Evolutionary conservation across 2,329 filamentous ascomycete genomes (phyloP).

Genomic region (Hypoxylon sp.): DNA sequence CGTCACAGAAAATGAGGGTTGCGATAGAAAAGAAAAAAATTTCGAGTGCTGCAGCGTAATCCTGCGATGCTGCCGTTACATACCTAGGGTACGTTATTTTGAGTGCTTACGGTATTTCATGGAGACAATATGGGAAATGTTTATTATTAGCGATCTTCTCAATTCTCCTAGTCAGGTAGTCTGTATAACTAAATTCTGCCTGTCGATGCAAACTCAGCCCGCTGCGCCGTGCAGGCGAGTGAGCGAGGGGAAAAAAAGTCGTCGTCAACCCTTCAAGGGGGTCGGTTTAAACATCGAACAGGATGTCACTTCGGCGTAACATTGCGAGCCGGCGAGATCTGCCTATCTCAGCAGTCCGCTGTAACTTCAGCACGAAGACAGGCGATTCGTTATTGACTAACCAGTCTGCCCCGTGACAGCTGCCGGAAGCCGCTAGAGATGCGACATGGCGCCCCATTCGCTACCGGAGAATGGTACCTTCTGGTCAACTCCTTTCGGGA

Average conservation of each 20-base stretch:
- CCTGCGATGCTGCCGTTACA: slow-evolving; percentile 43
- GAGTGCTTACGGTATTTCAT: slow-evolving; percentile 45
- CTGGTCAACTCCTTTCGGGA: slow-evolving; percentile 47
- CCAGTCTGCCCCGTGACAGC: slow-evolving; percentile 47
- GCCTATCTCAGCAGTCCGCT: slow-evolving; percentile 46
- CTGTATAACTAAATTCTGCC: slow-evolving; percentile 20
- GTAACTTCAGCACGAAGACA: slow-evolving; percentile 38
- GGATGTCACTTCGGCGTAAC: slow-evolving; percentile 43
- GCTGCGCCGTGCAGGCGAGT: slow-evolving; percentile 14
- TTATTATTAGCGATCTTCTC: slow-evolving; percentile 47
- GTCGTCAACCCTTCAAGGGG: slow-evolving; percentile 37
- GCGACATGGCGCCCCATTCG: slow-evolving; percentile 45
- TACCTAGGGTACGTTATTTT: slow-evolving; percentile 39
- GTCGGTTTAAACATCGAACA: slow-evolving; percentile 41
- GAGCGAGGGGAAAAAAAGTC: slow-evolving; percentile 5
- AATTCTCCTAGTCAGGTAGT: slow-evolving; percentile 2
- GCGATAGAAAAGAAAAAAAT: slow-evolving; percentile 14
- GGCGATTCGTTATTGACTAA: slow-evolving; percentile 41
- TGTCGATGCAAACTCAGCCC: slow-evolving; percentile 34
- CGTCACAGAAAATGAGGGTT: slow-evolving; percentile 41
- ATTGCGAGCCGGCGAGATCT: slow-evolving; percentile 46
- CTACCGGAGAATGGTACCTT: slow-evolving; percentile 40
- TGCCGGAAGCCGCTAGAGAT: slow-evolving; percentile 50
- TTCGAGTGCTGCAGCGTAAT: slow-evolving; percentile 35
- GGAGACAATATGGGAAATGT: slow-evolving; percentile 31